phyloP scores from a whole-genome alignment of 2,329 filamentous ascomycete species.

The Aspergillus alliaceus region DNA sequence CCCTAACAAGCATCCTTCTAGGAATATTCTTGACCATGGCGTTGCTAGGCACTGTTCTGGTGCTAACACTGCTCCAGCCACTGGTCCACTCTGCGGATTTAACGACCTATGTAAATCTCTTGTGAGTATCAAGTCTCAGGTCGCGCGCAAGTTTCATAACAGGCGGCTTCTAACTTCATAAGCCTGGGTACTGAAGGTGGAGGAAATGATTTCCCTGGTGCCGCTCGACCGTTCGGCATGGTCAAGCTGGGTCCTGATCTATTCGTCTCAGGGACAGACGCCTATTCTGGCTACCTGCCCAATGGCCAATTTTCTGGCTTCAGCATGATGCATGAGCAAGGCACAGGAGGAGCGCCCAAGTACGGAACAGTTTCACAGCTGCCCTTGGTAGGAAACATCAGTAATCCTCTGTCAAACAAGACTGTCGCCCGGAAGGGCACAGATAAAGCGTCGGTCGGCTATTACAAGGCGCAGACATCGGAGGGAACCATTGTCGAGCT shows the following conservation, averaged over 20 bases:
- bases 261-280: conserved; percentile 31
- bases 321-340: conserved; percentile 65
- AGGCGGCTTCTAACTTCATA: conserved; percentile 5
- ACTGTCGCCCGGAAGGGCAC: conserved; percentile 55
- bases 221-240: conserved; percentile 42
- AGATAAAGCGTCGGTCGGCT: conserved; percentile 59
- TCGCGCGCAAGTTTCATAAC: not conserved
- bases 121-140: conserved; percentile 19
- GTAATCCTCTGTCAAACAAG: conserved; percentile 57
- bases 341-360: conserved; percentile 68
- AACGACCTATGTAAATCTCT: conserved; percentile 29
- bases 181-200: conserved; percentile 34
- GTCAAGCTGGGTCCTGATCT: conserved; percentile 48
- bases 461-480: conserved; percentile 58
- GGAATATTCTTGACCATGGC: conserved; percentile 11
- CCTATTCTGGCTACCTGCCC: conserved; percentile 43
- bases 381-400: conserved; percentile 52
- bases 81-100: conserved; percentile 17
- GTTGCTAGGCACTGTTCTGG: conserved; percentile 7
- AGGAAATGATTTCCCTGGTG: conserved; percentile 46
- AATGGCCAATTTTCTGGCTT: conserved; percentile 59
- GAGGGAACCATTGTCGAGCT: conserved; percentile 60
- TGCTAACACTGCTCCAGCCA: conserved; percentile 16
- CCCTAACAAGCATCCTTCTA: conserved; percentile 3
- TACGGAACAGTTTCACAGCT: conserved; percentile 66